Conservation (phyloP, 805 yeast genomes). For the Ogataea sp. region DNA sequence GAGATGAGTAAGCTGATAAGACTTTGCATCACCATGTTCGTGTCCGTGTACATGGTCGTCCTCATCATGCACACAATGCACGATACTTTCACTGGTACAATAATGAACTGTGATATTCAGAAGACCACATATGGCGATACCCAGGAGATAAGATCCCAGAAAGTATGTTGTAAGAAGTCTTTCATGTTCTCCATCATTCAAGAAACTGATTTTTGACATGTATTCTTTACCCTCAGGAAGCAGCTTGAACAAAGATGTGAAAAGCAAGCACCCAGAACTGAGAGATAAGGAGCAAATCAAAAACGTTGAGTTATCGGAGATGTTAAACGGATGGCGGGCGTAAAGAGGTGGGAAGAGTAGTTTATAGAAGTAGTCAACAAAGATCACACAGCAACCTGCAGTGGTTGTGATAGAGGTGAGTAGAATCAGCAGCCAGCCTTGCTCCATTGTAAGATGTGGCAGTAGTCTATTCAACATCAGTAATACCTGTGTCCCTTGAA, state of each 20-base stretch:
- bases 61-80: slow-evolving; percentile 71
- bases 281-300: slow-evolving; percentile 69
- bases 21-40: slow-evolving; percentile 8
- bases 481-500: no score
- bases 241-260: slow-evolving; percentile 70
- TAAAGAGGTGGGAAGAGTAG: slow-evolving; percentile 34
- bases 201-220: slow-evolving; percentile 24
- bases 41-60: slow-evolving; percentile 20
- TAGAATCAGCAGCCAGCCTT: slow-evolving; percentile 60
- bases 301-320: slow-evolving; percentile 53
- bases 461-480: no score
- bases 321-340: slow-evolving; percentile 35
- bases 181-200: slow-evolving; percentile 14
- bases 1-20: no score
- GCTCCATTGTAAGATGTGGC: slow-evolving; percentile 13
- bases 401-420: slow-evolving; percentile 66
- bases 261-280: slow-evolving; percentile 73
- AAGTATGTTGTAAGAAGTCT: slow-evolving; percentile 33
- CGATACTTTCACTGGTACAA: slow-evolving; percentile 71
- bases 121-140: slow-evolving; percentile 50
- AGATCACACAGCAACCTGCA: slow-evolving; percentile 62
- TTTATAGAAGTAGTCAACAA: slow-evolving; percentile 46
- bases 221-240: slow-evolving; percentile 60
- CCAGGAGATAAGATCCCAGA: slow-evolving; percentile 33
- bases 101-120: slow-evolving; percentile 65